Percentiles rank a stretch among this genome's conserved stretches.
Conservation (phyloP, 1,284 basidiomycete genomes). For the Apiotrichum siamense region DNA sequence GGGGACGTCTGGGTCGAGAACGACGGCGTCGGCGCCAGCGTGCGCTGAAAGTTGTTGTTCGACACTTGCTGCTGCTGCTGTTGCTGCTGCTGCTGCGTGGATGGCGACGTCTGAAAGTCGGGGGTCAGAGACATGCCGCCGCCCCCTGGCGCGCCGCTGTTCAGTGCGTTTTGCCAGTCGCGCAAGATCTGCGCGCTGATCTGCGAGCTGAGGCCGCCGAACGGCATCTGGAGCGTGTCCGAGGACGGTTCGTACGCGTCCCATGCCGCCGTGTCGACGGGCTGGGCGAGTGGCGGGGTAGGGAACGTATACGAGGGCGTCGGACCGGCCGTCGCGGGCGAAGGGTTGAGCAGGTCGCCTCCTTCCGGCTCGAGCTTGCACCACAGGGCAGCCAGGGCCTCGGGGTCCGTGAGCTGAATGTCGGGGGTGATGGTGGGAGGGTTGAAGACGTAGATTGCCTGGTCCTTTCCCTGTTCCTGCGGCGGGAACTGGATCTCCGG, state of each 20-base stretch:
- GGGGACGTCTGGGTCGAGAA: background rate
- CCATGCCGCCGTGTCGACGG: background rate
- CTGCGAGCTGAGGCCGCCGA: background rate
- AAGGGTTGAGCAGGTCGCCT: background rate
- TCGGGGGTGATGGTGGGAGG: background rate
- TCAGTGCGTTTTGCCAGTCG: background rate
- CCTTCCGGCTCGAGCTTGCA: constrained; percentile 9
- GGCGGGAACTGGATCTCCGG: background rate
- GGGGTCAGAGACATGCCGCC: background rate
- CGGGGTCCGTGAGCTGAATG: background rate
- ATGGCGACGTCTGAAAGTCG: background rate
- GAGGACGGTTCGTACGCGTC: background rate
- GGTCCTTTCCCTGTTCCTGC: background rate
- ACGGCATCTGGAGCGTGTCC: background rate
- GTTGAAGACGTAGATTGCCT: background rate
- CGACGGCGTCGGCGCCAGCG: background rate
- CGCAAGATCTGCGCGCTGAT: background rate
- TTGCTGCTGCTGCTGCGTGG: background rate
- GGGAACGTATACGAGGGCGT: background rate
- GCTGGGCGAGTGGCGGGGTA: background rate
- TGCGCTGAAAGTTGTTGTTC: background rate
- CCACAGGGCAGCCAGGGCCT: constrained; percentile 17
- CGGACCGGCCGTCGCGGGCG: background rate
- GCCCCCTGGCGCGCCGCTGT: background rate
- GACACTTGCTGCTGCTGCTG: background rate